Conservation (phyloP, 1,139 yeast genomes). For the Trichomonascaceae sp. region DNA sequence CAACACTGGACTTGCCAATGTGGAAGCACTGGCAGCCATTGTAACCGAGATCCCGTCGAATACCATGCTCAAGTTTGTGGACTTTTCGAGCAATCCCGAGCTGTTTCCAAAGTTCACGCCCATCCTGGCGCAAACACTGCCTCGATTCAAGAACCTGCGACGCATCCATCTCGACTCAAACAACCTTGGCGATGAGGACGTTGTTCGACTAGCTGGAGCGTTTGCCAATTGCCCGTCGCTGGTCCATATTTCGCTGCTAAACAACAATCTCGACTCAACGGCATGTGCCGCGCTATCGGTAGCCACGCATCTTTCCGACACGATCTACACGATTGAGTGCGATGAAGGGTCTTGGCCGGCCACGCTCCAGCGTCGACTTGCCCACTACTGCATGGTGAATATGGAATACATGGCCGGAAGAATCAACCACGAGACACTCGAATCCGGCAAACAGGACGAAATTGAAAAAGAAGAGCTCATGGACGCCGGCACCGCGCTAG, state of each 20-base stretch:
- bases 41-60: conserved; percentile 30
- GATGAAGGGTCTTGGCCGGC: conserved; percentile 60
- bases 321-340: conserved; percentile 58
- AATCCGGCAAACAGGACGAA: conserved; percentile 21
- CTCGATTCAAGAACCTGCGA: conserved; percentile 48
- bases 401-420: conserved; percentile 37
- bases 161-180: conserved; percentile 72
- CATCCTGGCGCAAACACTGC: conserved; percentile 46
- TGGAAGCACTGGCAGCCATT: conserved; percentile 41
- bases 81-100: conserved; percentile 59
- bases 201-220: conserved; percentile 56
- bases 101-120: conserved; percentile 63
- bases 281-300: conserved; percentile 59
- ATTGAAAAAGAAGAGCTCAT: conserved; percentile 14
- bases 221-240: conserved; percentile 56
- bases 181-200: conserved; percentile 47
- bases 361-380: conserved; percentile 62
- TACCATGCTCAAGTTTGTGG: conserved; percentile 46
- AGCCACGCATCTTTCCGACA: conserved; percentile 51
- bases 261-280: conserved; percentile 44
- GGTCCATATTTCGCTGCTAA: conserved; percentile 65
- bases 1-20: conserved; percentile 44
- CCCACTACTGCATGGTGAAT: conserved; percentile 70
- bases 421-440: conserved; percentile 22
- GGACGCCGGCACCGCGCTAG: conserved; percentile 18